Evolutionary conservation across 192 early-diverging fungal species (phyloP).

Genomic region (Entomortierella parvispora): DNA sequence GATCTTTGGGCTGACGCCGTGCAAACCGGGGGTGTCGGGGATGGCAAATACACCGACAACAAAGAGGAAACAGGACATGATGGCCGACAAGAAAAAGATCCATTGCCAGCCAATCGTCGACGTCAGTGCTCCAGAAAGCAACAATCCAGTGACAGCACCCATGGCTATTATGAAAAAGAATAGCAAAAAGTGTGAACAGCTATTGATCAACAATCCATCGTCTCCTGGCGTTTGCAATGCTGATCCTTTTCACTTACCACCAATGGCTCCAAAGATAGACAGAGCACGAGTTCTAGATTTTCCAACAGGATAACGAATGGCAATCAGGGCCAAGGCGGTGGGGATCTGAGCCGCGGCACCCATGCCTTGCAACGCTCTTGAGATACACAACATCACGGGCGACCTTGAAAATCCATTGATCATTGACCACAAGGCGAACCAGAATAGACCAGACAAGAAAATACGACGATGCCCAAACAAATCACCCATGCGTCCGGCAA

Average conservation of each 20-base stretch:
- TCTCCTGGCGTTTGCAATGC: background rate
- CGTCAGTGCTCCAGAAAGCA: slow-evolving; percentile 48
- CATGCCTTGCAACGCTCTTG: slow-evolving; percentile 51
- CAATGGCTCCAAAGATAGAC: slow-evolving; percentile 50
- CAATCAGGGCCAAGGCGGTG: slow-evolving; percentile 45
- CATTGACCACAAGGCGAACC: slow-evolving; percentile 43
- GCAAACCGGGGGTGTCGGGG: slow-evolving; percentile 30
- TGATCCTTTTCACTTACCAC: slow-evolving; percentile 20
- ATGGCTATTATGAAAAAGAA: slow-evolving; percentile 18
- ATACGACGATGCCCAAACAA: slow-evolving; percentile 54
- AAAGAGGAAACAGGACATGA: slow-evolving; percentile 40
- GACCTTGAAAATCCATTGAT: slow-evolving; percentile 51
- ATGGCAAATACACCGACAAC: slow-evolving; percentile 45
- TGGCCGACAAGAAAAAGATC: slow-evolving; percentile 54
- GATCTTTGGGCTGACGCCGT: slow-evolving; percentile 39
- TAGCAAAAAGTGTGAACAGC: background rate
- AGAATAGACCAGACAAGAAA: slow-evolving; percentile 42
- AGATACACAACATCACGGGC: slow-evolving; percentile 51
- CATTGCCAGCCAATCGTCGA: slow-evolving; percentile 56
- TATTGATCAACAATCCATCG: no score
- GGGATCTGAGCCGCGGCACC: slow-evolving; percentile 53
- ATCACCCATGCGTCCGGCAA: slow-evolving; percentile 54
- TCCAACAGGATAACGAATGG: slow-evolving; percentile 45
- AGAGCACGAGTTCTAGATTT: slow-evolving; percentile 31
- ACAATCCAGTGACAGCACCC: slow-evolving; percentile 47